A percentile compares a stretch with the other conserved stretches of the same genome.
These are phyloP conservation scores for Fusarium hostae DNA, from an alignment of 2,329 filamentous ascomycete species.

Conservation along the genomic window DNA sequence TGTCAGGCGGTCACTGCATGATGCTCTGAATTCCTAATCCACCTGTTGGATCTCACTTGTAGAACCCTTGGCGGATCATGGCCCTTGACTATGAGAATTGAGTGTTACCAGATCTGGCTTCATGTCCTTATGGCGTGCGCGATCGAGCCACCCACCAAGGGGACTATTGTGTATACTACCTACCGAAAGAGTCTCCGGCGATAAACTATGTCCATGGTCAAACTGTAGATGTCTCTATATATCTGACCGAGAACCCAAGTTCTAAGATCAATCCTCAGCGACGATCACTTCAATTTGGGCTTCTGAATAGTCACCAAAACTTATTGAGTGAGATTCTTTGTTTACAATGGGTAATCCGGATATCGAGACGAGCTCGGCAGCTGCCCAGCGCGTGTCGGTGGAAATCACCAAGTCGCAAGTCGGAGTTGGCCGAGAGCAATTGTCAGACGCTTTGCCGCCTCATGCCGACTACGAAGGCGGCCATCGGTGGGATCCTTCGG, in stretches of 20 bases:
- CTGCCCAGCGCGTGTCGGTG: slow-evolving; percentile 39
- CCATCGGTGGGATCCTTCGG: slow-evolving; percentile 55
- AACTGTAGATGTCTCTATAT: slow-evolving; percentile 36
- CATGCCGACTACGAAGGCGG: slow-evolving; percentile 53
- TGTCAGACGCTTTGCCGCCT: slow-evolving; percentile 47
- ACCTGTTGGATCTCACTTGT: not conserved
- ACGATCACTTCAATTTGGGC: not conserved
- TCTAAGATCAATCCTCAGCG: slow-evolving; percentile 3
- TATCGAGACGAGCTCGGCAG: slow-evolving; percentile 45
- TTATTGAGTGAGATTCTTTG: not conserved
- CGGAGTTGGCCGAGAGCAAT: slow-evolving; percentile 53
- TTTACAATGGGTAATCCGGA: slow-evolving; percentile 42
- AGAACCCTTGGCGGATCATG: slow-evolving; percentile 4
- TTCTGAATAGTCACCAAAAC: not conserved
- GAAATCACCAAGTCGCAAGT: slow-evolving; percentile 43
- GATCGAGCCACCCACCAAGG: slow-evolving; percentile 33
- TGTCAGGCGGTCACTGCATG: not conserved
- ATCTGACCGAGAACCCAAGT: slow-evolving; percentile 30
- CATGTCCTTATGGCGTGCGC: slow-evolving; percentile 42
- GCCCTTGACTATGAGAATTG: slow-evolving; percentile 1
- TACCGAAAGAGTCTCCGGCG: not conserved
- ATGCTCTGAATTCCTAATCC: not conserved
- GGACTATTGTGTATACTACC: slow-evolving; percentile 4
- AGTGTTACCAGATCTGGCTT: slow-evolving; percentile 32
- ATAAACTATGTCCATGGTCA: not conserved